Conservation (phyloP, 2,329 filamentous ascomycete species). For the Cordyceps fumosorosea region DNA sequence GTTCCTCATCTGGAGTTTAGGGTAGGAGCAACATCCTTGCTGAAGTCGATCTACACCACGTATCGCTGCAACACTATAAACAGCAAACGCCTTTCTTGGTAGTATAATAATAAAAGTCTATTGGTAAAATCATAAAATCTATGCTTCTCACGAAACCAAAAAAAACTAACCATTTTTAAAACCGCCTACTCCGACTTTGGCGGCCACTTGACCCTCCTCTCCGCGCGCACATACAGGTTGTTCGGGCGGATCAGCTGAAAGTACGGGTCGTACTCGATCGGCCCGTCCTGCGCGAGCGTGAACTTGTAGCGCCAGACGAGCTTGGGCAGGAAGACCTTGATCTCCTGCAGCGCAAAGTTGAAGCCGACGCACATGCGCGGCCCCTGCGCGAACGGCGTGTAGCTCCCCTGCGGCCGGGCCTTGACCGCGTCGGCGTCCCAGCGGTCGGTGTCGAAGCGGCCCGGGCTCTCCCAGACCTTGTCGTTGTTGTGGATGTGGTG, state of each 20-base stretch:
- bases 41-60: too few species aligned
- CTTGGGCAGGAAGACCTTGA: constrained; percentile 53
- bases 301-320: constrained; percentile 55
- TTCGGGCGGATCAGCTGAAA: constrained; percentile 52
- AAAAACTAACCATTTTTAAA: too few species aligned
- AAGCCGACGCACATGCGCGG: constrained; percentile 56
- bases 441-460: constrained; percentile 51
- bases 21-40: too few species aligned
- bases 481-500: constrained; percentile 48
- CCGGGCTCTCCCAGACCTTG: constrained; percentile 49
- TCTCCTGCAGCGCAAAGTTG: constrained; percentile 56
- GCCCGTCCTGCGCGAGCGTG: constrained; percentile 39
- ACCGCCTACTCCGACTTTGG: constrained; percentile 16
- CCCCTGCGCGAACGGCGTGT: constrained; percentile 53
- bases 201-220: constrained; percentile 44
- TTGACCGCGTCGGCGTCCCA: constrained; percentile 51
- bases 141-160: too few species aligned
- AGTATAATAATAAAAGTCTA: too few species aligned
- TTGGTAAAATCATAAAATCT: too few species aligned
- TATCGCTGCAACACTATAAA: too few species aligned
- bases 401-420: constrained; percentile 42
- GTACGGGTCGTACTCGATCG: constrained; percentile 52
- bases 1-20: too few species aligned
- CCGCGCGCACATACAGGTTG: constrained; percentile 46
- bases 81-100: too few species aligned